Conservation (phyloP, 2,329 filamentous ascomycete genomes). For the Teratosphaeria nubilosa region DNA sequence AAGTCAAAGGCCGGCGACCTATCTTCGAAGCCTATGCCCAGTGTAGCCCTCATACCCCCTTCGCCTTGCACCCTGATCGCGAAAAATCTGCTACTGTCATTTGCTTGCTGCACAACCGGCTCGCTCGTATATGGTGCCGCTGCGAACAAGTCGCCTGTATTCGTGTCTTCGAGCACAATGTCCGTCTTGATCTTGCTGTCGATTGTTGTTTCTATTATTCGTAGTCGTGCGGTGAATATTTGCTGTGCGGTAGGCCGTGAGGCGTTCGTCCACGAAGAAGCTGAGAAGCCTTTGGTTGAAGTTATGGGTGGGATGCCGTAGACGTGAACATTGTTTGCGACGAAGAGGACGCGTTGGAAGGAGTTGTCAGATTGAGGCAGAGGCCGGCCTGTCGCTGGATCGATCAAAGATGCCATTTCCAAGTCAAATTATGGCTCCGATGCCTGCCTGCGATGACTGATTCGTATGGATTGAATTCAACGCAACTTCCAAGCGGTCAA, state of each 20-base stretch:
- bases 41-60: conserved; percentile 61
- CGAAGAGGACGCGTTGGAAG: conserved; percentile 76
- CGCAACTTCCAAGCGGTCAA: not conserved
- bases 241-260: conserved; percentile 53
- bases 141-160: conserved; percentile 66
- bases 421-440: not conserved
- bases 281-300: conserved; percentile 68
- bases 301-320: conserved; percentile 77
- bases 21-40: conserved; percentile 84
- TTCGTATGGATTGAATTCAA: not conserved
- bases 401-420: conserved; percentile 48
- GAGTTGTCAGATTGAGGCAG: conserved; percentile 58
- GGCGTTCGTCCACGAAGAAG: conserved; percentile 64
- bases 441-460: not conserved
- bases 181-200: conserved; percentile 35
- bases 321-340: conserved; percentile 65
- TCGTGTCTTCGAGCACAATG: conserved; percentile 67
- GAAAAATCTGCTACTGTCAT: conserved; percentile 77
- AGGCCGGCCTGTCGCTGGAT: conserved; percentile 57
- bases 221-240: conserved; percentile 77
- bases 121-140: conserved; percentile 65
- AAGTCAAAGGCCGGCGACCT: conserved; percentile 80
- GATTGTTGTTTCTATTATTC: conserved; percentile 33
- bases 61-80: conserved; percentile 70
- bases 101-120: conserved; percentile 61